A percentile compares a stretch with the other conserved stretches of the same genome.
These are phyloP conservation scores for Aspergillus sp. DNA, from an alignment of 2,329 filamentous ascomycete genomes.

Conservation along the genomic window DNA sequence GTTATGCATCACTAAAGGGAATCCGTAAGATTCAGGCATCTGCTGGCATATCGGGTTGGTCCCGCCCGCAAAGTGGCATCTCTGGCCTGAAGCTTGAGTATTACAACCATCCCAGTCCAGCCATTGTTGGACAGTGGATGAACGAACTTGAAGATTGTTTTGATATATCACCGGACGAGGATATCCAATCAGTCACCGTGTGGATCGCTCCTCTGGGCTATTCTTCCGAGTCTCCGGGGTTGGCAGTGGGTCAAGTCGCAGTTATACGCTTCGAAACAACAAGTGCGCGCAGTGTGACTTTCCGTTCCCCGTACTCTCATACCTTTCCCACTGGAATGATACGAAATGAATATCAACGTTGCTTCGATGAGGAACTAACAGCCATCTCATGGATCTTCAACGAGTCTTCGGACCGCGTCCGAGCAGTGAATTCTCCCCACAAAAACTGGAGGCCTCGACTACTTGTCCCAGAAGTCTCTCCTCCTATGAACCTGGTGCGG, in stretches of 20 bases:
- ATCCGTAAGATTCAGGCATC: conserved; percentile 7
- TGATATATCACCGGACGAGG: conserved; percentile 7
- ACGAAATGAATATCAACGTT: conserved; percentile 3
- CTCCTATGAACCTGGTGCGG: conserved; percentile 14
- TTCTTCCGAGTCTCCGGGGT: not conserved
- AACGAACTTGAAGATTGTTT: conserved; percentile 2
- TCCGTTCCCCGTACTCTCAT: not conserved
- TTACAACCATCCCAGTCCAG: conserved; percentile 8
- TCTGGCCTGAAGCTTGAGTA: conserved; percentile 15
- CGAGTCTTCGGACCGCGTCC: conserved; percentile 3
- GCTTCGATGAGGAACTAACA: conserved; percentile 1
- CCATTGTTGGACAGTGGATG: conserved; percentile 17
- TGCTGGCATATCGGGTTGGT: conserved; percentile 3
- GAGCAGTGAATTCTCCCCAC: conserved; percentile 5
- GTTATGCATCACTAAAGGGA: conserved; percentile 11
- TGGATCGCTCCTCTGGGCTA: conserved; percentile 5
- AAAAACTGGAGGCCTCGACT: not conserved
- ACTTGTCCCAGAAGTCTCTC: conserved; percentile 1
- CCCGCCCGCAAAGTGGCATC: conserved; percentile 7
- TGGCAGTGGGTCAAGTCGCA: conserved; percentile 5
- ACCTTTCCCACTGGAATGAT: not conserved
- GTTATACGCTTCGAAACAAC: conserved; percentile 11
- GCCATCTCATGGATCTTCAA: conserved; percentile 17
- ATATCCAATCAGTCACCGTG: conserved; percentile 9
- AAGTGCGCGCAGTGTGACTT: conserved; percentile 5